These are phyloP conservation scores for Harrya chromipes DNA, from an alignment of 768 basidiomycete genomes.

Conservation along the genomic window DNA sequence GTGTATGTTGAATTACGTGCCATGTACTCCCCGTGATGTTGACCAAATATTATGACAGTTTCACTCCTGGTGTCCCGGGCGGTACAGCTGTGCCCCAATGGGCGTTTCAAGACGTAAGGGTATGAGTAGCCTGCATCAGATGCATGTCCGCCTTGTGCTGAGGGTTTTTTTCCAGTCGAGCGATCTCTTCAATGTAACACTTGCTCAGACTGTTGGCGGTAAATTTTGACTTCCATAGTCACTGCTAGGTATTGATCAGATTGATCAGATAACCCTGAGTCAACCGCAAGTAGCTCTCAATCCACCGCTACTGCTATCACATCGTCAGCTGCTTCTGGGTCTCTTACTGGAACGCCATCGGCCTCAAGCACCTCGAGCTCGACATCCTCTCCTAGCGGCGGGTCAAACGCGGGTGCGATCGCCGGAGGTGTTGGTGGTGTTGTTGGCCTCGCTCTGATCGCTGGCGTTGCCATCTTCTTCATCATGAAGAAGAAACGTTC, in stretches of 20 bases:
- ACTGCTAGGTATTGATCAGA: not conserved
- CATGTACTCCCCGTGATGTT: not conserved
- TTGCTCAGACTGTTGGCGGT: conserved; percentile 35
- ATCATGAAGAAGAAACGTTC: conserved; percentile 29
- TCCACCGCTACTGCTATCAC: conserved; percentile 19
- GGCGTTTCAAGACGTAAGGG: conserved; percentile 57
- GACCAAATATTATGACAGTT: conserved; percentile 32
- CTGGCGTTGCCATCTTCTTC: conserved; percentile 39
- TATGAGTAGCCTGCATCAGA: conserved; percentile 21
- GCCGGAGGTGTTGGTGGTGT: conserved; percentile 66
- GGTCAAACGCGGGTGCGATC: conserved; percentile 50
- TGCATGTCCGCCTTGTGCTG: conserved; percentile 1
- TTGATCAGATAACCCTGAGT: conserved; percentile 41
- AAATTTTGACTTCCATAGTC: not conserved
- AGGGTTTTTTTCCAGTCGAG: conserved; percentile 25
- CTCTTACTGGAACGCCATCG: conserved; percentile 14
- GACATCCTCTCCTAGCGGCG: conserved; percentile 3
- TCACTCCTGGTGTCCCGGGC: conserved; percentile 44
- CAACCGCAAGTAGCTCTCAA: conserved; percentile 35
- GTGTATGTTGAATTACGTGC: conserved; percentile 16
- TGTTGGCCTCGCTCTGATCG: conserved; percentile 43
- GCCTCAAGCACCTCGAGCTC: conserved; percentile 2
- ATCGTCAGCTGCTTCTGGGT: conserved; percentile 17
- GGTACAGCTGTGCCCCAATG: conserved; percentile 55
- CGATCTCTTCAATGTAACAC: conserved; percentile 38